These are phyloP conservation scores for Hyaloperonospora arabidopsidis DNA, from an alignment of 352 stramenopile species.

Conservation along the genomic window DNA sequence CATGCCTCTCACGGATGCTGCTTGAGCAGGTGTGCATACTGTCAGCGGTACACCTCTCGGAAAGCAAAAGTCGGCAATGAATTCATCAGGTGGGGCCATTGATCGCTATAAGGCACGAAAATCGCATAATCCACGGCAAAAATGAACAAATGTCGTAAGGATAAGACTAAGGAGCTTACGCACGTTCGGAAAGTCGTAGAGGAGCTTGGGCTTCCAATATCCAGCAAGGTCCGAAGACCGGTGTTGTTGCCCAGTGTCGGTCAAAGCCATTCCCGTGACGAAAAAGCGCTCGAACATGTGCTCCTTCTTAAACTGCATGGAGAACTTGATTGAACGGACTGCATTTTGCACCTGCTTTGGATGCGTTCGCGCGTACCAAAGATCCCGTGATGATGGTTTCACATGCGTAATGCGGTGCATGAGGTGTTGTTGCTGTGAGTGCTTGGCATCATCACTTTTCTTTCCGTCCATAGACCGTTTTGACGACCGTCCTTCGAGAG, in stretches of 20 bases:
- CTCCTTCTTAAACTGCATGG: slow-evolving; percentile 74
- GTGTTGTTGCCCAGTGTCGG: slow-evolving; percentile 27
- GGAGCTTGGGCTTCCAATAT: slow-evolving; percentile 66
- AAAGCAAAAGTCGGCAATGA: slow-evolving; percentile 77
- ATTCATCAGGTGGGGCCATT: slow-evolving; percentile 35
- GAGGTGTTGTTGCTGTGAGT: slow-evolving; percentile 41
- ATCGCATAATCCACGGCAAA: slow-evolving; percentile 2
- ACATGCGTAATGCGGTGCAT: slow-evolving; percentile 77
- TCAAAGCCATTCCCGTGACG: slow-evolving; percentile 42
- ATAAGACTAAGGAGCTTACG: slow-evolving; percentile 12
- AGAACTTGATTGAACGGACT: slow-evolving; percentile 68
- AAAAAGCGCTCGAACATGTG: slow-evolving; percentile 82
- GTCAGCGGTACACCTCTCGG: slow-evolving; percentile 57
- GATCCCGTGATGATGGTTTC: slow-evolving; percentile 47
- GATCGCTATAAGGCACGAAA: slow-evolving; percentile 18
- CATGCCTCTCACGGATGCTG: slow-evolving; percentile 34
- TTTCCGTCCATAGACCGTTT: slow-evolving; percentile 22
- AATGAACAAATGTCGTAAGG: neutral
- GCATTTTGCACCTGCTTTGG: slow-evolving; percentile 47
- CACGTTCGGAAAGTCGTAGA: slow-evolving; percentile 65
- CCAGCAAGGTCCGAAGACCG: slow-evolving; percentile 29
- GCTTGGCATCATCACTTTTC: slow-evolving; percentile 13
- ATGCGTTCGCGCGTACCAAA: slow-evolving; percentile 52
- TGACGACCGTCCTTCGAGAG: slow-evolving; percentile 11
- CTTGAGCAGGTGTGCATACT: slow-evolving; percentile 50